Evolutionary conservation across 202 grass and related monocot species (phyloP).

Genomic region (Dendrocalamus latiflorus): DNA sequence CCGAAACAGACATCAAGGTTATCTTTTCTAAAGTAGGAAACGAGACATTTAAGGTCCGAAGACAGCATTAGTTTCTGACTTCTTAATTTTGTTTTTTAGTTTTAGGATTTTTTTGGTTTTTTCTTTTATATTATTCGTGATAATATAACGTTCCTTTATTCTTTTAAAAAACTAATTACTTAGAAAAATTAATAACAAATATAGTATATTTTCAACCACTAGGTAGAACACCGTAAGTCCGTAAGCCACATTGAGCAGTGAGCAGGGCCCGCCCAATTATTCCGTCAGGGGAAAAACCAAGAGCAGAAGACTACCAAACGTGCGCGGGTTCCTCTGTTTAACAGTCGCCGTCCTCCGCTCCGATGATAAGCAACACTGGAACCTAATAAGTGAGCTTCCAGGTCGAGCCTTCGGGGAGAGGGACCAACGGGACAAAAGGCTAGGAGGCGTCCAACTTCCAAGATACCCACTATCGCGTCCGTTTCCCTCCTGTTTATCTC

Average conservation of each 20-base stretch:
- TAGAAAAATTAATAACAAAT: no score
- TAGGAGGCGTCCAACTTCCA: constrained; percentile 21
- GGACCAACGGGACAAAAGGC: constrained; percentile 13
- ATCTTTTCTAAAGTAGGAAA: background rate
- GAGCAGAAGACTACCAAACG: constrained; percentile 5
- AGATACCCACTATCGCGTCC: constrained; percentile 18
- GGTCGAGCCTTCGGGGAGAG: background rate
- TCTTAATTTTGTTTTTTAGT: no score
- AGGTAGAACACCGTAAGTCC: no score
- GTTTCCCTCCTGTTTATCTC: background rate
- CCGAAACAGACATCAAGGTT: background rate
- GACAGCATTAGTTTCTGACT: no score
- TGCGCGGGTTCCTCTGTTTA: constrained; percentile 1
- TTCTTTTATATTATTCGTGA: no score
- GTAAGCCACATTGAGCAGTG: no score
- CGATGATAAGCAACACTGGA: constrained; percentile 7
- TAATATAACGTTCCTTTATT: no score
- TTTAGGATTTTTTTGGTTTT: no score
- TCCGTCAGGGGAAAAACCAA: constrained; percentile 19
- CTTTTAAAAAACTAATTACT: no score
- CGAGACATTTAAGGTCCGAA: background rate
- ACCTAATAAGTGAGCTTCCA: constrained; percentile 25
- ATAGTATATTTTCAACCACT: no score
- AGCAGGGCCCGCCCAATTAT: background rate
- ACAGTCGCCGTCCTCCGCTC: background rate